Evolutionary conservation across 2,329 filamentous ascomycete genomes (phyloP).

Genomic region (Coleophoma eucalyptorum): DNA sequence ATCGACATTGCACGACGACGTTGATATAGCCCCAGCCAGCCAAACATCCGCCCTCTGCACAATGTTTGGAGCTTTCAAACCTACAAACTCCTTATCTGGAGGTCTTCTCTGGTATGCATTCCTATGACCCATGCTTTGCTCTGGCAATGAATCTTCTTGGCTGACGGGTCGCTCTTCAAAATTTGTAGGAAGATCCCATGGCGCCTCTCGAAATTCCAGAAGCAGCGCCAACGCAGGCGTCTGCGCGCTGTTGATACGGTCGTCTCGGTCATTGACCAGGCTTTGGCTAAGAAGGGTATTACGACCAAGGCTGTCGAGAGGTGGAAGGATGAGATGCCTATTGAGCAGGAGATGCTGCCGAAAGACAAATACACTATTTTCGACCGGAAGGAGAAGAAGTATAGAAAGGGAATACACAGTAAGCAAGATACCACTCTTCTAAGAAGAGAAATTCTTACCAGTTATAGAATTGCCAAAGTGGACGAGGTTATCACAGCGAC

Average conservation of each 20-base stretch:
- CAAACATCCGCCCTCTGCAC: constrained; percentile 21
- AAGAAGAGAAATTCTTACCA: constrained; percentile 5
- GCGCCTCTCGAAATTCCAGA: constrained; percentile 89
- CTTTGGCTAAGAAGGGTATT: constrained; percentile 69
- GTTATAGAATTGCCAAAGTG: constrained; percentile 76
- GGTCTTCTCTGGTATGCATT: constrained; percentile 74
- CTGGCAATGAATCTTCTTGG: not conserved
- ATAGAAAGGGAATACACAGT: constrained; percentile 98
- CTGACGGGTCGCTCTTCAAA: constrained; percentile 13
- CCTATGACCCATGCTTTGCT: constrained; percentile 1
- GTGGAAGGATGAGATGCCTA: constrained; percentile 96
- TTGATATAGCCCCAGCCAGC: constrained; percentile 2
- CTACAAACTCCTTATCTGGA: constrained; percentile 70
- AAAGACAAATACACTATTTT: constrained; percentile 98
- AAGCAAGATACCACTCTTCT: constrained; percentile 31
- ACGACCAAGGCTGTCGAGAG: constrained; percentile 74
- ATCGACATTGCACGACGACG: constrained; percentile 7
- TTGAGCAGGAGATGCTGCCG: constrained; percentile 90
- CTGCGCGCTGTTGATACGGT: constrained; percentile 82
- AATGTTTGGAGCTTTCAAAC: constrained; percentile 84
- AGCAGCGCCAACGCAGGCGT: constrained; percentile 78
- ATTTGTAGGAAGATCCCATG: constrained; percentile 82
- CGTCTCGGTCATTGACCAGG: constrained; percentile 77
- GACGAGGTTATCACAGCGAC: constrained; percentile 89
- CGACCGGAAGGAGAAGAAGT: constrained; percentile 91